Conservation (phyloP, 1,284 basidiomycete species). For the Boletellus sp. region DNA sequence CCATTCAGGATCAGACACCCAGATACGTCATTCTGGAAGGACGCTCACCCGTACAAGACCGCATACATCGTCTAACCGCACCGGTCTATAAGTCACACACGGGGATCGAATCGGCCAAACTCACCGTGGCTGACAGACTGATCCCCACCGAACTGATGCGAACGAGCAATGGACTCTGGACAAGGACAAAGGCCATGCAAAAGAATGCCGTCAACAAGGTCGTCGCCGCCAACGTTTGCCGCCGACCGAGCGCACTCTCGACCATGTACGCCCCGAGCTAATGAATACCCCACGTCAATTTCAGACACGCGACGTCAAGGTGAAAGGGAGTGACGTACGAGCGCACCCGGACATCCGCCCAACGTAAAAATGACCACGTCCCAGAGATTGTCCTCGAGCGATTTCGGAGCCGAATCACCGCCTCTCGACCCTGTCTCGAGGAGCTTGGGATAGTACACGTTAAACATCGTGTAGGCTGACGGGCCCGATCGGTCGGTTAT, state of each 20-base stretch:
- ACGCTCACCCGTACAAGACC: constrained; percentile 70
- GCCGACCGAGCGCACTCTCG: constrained; percentile 73
- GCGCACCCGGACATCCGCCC: constrained; percentile 84
- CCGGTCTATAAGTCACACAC: background rate
- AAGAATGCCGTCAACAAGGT: constrained; percentile 81
- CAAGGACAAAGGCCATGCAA: constrained; percentile 71
- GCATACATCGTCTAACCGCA: constrained; percentile 78
- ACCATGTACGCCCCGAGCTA: constrained; percentile 90
- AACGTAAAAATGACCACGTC: constrained; percentile 82
- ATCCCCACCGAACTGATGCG: constrained; percentile 80
- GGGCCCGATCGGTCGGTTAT: background rate
- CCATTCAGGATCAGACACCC: background rate
- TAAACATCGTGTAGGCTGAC: constrained; percentile 91
- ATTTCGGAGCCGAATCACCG: constrained; percentile 38
- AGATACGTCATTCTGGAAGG: background rate
- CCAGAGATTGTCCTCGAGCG: constrained; percentile 68
- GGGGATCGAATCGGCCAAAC: constrained; percentile 16
- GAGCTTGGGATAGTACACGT: constrained; percentile 91
- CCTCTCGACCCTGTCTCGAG: constrained; percentile 55
- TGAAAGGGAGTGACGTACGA: constrained; percentile 47
- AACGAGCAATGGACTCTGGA: constrained; percentile 60
- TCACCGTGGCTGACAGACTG: constrained; percentile 75
- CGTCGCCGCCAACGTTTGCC: constrained; percentile 75
- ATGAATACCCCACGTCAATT: background rate
- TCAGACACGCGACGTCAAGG: background rate